Base-by-base conservation (phyloP, 1,284 basidiomycete species). In the Lentinula novae-zelandiae region DNA sequence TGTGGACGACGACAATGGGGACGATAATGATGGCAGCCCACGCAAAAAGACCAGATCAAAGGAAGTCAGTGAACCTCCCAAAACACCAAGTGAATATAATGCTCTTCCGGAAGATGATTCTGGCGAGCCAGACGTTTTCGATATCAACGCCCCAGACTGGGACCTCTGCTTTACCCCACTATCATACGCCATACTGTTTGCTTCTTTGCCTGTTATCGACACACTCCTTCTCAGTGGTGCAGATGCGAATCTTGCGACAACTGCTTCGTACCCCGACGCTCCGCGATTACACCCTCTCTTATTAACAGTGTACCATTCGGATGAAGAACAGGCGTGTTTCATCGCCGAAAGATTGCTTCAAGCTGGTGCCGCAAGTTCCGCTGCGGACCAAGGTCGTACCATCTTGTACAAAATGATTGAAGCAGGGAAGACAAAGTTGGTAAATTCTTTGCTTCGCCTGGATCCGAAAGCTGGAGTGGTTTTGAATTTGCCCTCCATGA, bases 111-210 rank as follows among this genome's bases (percentile, higher is more conserved):
- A 67, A 64, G 27, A 64, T 20, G 64, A 65, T 6, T 57, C 66
- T 59, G 64, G 65, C 6, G 67, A 67, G 20, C 53, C 65, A 10
- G 69, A 67, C 27, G 67, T 86, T 42, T 73, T 86, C 33, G 79
- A 84, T 50, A 67, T 85, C 63, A 76, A 84, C 58, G 71, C 74
- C 1, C 60, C 76, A 0, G 84, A 86, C 67, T 87, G 84, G 85
- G 84, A 86, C 67, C 76, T 80, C 60, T 75, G 75, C 4, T 77
- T 82, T 62, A 77, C 80, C 0, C 77, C 85, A 5, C 73, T 86
- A n/a, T 72, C 72, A 38, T 82, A 83, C 63, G 83, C 80, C 2
- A 75, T 83, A 44, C 66, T 82, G 3, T 79, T 74, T 20, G 81
- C 76, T 3, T 80, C 81, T 3, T 61, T 77, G 1, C 65, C 70